These are phyloP conservation scores for Artomyces pyxidatus DNA, from an alignment of 768 basidiomycete genomes.

Conservation along the genomic window DNA sequence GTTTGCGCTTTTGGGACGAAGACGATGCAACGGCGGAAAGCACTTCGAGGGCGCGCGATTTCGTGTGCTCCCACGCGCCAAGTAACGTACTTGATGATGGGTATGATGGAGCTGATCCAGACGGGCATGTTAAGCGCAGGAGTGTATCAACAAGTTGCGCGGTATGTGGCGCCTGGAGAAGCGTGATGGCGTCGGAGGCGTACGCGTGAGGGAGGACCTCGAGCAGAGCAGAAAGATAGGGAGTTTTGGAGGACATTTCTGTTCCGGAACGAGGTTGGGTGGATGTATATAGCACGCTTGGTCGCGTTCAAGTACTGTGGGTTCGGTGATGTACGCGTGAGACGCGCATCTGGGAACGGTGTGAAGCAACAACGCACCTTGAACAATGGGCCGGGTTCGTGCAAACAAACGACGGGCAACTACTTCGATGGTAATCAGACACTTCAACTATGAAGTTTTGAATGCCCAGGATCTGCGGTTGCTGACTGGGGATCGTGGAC, in stretches of 20 bases:
- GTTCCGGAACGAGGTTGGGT: not conserved
- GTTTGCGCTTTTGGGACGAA: constrained; percentile 6
- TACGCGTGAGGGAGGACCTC: constrained; percentile 1
- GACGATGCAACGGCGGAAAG: not conserved
- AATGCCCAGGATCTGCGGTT: too few species aligned
- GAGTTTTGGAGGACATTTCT: not conserved
- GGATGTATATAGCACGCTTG: too few species aligned
- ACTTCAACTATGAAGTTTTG: too few species aligned
- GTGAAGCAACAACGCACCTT: not conserved
- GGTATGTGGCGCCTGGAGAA: not conserved
- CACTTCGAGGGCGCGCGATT: not conserved
- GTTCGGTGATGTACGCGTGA: too few species aligned
- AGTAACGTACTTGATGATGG: constrained; percentile 2
- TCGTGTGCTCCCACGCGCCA: constrained; percentile 3
- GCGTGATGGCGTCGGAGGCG: not conserved
- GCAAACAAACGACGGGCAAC: too few species aligned
- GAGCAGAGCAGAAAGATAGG: constrained; percentile 9
- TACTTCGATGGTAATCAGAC: too few species aligned
- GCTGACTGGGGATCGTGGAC: too few species aligned
- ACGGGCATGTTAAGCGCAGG: constrained; percentile 8
- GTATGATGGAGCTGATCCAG: not conserved
- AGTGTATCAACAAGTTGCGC: constrained; percentile 5
- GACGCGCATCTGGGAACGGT: too few species aligned
- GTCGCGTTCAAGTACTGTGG: too few species aligned
- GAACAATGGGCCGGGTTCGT: too few species aligned